A percentile compares a stretch with the other conserved stretches of the same genome.
phyloP scores from a whole-genome alignment of 2,329 filamentous ascomycete genomes.

The Ceratocystis alfenasii region DNA sequence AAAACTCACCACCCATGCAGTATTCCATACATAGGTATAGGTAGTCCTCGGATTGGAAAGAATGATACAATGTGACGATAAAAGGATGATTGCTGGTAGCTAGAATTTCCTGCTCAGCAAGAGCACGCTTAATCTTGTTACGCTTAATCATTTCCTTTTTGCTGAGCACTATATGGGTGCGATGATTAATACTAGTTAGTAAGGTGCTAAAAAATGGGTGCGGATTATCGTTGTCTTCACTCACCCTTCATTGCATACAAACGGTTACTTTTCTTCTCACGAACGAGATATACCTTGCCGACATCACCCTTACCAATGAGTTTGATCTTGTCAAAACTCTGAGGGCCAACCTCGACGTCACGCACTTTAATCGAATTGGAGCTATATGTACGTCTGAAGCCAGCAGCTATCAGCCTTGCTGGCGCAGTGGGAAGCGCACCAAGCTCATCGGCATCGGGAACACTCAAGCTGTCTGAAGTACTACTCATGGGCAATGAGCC shows the following conservation, averaged over 20 bases:
- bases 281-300: slow-evolving; percentile 92
- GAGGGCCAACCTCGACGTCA: slow-evolving; percentile 87
- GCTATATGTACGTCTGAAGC: slow-evolving; percentile 91
- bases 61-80: slow-evolving; percentile 96
- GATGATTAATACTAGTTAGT: slow-evolving; percentile 29
- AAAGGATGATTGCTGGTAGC: slow-evolving; percentile 98
- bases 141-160: slow-evolving; percentile 99
- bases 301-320: slow-evolving; percentile 98
- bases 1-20: slow-evolving; percentile 97
- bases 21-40: slow-evolving; percentile 99
- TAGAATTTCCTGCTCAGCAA: slow-evolving; percentile 95
- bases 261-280: slow-evolving; percentile 92
- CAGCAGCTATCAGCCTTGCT: slow-evolving; percentile 50
- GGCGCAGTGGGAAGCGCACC: slow-evolving; percentile 55
- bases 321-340: slow-evolving; percentile 99
- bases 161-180: slow-evolving; percentile 59
- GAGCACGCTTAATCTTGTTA: slow-evolving; percentile 97
- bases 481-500: slow-evolving; percentile 27
- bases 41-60: slow-evolving; percentile 97
- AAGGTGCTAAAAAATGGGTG: slow-evolving; percentile 5
- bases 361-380: slow-evolving; percentile 98
- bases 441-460: slow-evolving; percentile 41
- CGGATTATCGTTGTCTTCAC: slow-evolving; percentile 25
- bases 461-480: slow-evolving; percentile 29
- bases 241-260: slow-evolving; percentile 98